A percentile compares a stretch with the other conserved stretches of the same genome.
Evolutionary conservation across 768 basidiomycete species (phyloP).

Genomic region (Fistulinella prunicolor): DNA sequence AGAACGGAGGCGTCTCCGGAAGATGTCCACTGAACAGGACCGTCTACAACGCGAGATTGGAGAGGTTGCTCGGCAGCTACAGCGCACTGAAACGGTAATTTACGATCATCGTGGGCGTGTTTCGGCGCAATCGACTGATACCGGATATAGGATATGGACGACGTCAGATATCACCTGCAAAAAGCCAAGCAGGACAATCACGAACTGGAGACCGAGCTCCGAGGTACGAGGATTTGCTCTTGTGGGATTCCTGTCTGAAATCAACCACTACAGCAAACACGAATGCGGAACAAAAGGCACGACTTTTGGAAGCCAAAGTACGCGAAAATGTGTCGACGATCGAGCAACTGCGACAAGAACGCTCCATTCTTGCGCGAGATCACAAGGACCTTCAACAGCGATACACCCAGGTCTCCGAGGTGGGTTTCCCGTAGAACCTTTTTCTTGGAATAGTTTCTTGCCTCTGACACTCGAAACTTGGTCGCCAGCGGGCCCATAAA

Average conservation of each 20-base stretch:
- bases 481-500: conserved; percentile 52
- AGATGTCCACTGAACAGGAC: conserved; percentile 61
- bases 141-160: conserved; percentile 69
- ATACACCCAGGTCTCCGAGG: conserved; percentile 66
- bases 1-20: conserved; percentile 65
- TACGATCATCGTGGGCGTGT: background rate
- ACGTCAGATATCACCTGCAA: conserved; percentile 65
- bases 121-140: conserved; percentile 2
- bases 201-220: conserved; percentile 68
- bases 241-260: background rate
- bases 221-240: conserved; percentile 44
- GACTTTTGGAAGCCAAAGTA: conserved; percentile 63
- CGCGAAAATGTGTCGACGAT: conserved; percentile 68
- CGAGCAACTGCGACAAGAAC: conserved; percentile 74
- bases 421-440: no score
- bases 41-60: conserved; percentile 63
- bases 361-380: conserved; percentile 62
- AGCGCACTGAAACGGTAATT: conserved; percentile 65
- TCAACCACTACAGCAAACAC: conserved; percentile 45
- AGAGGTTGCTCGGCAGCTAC: conserved; percentile 58
- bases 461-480: background rate
- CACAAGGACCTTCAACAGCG: conserved; percentile 71
- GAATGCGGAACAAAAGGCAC: conserved; percentile 70
- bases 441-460: background rate
- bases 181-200: conserved; percentile 71